A percentile compares a stretch with the other conserved stretches of the same genome.
phyloP scores from a whole-genome alignment of 148 eudicot genomes.

The Oxyria digyna region DNA sequence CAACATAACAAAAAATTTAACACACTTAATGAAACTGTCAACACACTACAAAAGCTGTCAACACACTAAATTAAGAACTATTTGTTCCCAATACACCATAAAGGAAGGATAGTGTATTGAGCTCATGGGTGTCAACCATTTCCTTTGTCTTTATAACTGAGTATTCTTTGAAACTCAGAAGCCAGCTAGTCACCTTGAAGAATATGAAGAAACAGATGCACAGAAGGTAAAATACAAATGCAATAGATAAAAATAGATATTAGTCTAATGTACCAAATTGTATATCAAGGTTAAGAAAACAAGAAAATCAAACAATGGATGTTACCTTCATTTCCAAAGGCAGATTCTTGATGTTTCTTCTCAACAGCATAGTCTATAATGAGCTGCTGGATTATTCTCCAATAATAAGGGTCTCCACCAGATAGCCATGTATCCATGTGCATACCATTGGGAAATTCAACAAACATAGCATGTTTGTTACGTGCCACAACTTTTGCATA shows the following conservation, averaged over 20 bases:
- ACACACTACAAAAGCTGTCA: no score
- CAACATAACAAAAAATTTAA: no score
- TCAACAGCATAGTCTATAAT: conserved; percentile 33
- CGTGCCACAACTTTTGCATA: conserved; percentile 87
- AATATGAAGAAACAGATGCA: conserved; percentile 2
- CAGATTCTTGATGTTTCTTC: conserved; percentile 22
- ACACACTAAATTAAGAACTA: no score
- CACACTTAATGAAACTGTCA: no score
- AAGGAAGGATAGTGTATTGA: no score
- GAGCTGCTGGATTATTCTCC: conserved; percentile 53
- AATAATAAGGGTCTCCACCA: conserved; percentile 85
- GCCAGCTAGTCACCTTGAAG: conserved; percentile 5
- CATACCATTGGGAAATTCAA: conserved; percentile 88
- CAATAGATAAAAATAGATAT: background rate
- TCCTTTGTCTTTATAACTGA: no score
- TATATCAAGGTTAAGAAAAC: background rate
- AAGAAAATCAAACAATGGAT: background rate
- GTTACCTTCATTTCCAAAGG: conserved; percentile 23
- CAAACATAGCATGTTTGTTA: conserved; percentile 51
- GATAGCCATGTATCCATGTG: conserved; percentile 98
- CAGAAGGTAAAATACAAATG: no score
- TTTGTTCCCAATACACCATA: no score
- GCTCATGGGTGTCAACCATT: no score
- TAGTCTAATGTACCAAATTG: background rate
- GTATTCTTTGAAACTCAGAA: background rate